A percentile compares a stretch with the other conserved stretches of the same genome.
These are phyloP conservation scores for Boehmeria nivea DNA, from an alignment of 306 rosid genomes.

Conservation along the genomic window DNA sequence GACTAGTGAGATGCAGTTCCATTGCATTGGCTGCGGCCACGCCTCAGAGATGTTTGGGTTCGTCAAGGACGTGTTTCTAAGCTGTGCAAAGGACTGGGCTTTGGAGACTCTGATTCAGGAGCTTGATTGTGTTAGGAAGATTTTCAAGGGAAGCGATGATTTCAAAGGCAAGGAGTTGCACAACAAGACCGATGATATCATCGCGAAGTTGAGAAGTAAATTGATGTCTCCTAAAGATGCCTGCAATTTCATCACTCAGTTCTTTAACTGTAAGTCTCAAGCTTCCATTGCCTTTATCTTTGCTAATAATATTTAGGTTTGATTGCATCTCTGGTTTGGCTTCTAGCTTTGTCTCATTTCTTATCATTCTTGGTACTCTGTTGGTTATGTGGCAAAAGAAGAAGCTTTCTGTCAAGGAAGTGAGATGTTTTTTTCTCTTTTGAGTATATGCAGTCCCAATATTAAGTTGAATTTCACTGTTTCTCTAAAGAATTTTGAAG, in stretches of 20 bases:
- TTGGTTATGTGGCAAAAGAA: too few species aligned
- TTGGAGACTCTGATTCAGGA: slow-evolving; percentile 76
- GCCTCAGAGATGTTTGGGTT: slow-evolving; percentile 97
- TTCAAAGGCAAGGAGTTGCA: slow-evolving; percentile 84
- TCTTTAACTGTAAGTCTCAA: slow-evolving; percentile 71
- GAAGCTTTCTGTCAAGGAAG: too few species aligned
- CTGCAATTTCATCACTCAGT: slow-evolving; percentile 68
- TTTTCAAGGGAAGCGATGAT: slow-evolving; percentile 84
- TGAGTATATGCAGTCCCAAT: too few species aligned
- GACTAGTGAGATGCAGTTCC: slow-evolving; percentile 87
- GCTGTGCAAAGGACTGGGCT: slow-evolving; percentile 94
- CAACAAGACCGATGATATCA: slow-evolving; percentile 57
- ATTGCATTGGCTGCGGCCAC: slow-evolving; percentile 85
- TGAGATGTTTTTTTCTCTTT: too few species aligned
- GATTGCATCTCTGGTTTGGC: neutral
- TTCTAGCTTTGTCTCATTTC: too few species aligned
- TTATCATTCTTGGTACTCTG: too few species aligned
- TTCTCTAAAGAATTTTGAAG: too few species aligned
- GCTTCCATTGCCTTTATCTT: neutral
- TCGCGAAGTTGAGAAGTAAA: slow-evolving; percentile 61
- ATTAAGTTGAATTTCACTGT: too few species aligned
- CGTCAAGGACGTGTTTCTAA: slow-evolving; percentile 83
- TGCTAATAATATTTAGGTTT: neutral
- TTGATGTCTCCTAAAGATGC: slow-evolving; percentile 76
- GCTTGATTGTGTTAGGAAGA: slow-evolving; percentile 81